Evolutionary conservation across 2,329 filamentous ascomycete species (phyloP), one percentile per base, ranked within the genome.

Genomic region (Arthrobotrys pseudoclavata): DNA sequence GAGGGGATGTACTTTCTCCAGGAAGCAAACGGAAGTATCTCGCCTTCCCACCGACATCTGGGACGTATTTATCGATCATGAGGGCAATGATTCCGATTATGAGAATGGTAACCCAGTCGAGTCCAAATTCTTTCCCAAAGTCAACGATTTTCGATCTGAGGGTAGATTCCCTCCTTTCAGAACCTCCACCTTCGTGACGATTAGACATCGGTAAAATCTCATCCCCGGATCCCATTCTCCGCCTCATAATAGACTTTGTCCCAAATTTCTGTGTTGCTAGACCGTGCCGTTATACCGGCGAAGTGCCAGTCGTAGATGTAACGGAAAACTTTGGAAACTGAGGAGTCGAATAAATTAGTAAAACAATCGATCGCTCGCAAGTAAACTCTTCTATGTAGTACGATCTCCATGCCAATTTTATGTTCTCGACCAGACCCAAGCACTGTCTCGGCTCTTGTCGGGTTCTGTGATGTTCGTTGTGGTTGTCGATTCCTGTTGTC

Each of bases 31-130:
- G 72, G 20, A 76, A 76, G 24, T 76, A 76, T 67, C 72, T 48
- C 9, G 66, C 52, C 6, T 50, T 42, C 9, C 72, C 72, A 22
- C 72, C 72, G 12, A 70, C 72, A 12, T 76, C 67, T 15, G 72
- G 72, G 22, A 76, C 72, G 29, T 70, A 76, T 47, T 70, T 76
- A 31, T 76, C 66, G n/a, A 69, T 67, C 57, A 76, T 69, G 15
- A 76, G 42, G n/a, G 72, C 72, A 15, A 76, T 37, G n/a, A 76
- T 69, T 0, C 66, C 64, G 15, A 76, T 66, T 1, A 76, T 37
- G 9, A 76, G 29, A 20, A 76, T 70, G n/a, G 60, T 66, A 0
- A 37, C 29, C 72, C 66, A 70, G 31, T 76, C 72, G 5, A 70
- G 50, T 2, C 66, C 72, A 26, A 76, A 76, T 15, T 57, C 53